Evolutionary conservation across 805 yeast species (phyloP).

Genomic region (Candida ortonii): DNA sequence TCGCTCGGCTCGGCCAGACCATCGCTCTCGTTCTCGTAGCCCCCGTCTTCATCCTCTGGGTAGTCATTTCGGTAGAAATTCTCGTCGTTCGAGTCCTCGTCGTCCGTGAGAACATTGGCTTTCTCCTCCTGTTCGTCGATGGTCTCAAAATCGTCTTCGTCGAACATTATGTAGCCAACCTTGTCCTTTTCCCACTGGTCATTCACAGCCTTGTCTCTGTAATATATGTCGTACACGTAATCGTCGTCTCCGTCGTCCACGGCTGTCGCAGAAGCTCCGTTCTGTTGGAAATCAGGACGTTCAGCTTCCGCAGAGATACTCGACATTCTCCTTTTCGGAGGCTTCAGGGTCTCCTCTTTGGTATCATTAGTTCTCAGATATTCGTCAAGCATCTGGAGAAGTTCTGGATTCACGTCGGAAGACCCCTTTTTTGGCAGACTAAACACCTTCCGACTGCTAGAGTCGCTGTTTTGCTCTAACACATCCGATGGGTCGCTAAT

Average conservation of each 20-base stretch:
- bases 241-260: slow-evolving; percentile 37
- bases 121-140: slow-evolving; percentile 39
- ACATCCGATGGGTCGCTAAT: slow-evolving; percentile 20
- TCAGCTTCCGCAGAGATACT: slow-evolving; percentile 20
- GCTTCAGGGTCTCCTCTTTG: slow-evolving; percentile 17
- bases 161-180: slow-evolving; percentile 53
- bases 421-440: slow-evolving; percentile 22
- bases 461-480: slow-evolving; percentile 14
- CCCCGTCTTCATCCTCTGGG: slow-evolving; percentile 89
- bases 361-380: slow-evolving; percentile 44
- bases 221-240: slow-evolving; percentile 89
- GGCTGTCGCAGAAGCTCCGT: slow-evolving; percentile 18
- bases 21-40: slow-evolving; percentile 31
- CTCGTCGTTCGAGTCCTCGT: slow-evolving; percentile 88
- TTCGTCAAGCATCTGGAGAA: slow-evolving; percentile 71
- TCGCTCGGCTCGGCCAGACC: slow-evolving; percentile 33
- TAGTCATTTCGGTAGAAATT: slow-evolving; percentile 89
- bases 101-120: slow-evolving; percentile 44
- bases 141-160: slow-evolving; percentile 46
- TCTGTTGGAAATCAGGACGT: too few species aligned
- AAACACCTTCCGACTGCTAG: slow-evolving; percentile 22
- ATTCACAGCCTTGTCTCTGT: slow-evolving; percentile 54
- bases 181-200: slow-evolving; percentile 36
- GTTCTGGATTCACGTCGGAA: slow-evolving; percentile 49
- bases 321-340: slow-evolving; percentile 31